Evolutionary conservation across 2,329 filamentous ascomycete genomes (phyloP).

Genomic region (Pyrenophora teres): DNA sequence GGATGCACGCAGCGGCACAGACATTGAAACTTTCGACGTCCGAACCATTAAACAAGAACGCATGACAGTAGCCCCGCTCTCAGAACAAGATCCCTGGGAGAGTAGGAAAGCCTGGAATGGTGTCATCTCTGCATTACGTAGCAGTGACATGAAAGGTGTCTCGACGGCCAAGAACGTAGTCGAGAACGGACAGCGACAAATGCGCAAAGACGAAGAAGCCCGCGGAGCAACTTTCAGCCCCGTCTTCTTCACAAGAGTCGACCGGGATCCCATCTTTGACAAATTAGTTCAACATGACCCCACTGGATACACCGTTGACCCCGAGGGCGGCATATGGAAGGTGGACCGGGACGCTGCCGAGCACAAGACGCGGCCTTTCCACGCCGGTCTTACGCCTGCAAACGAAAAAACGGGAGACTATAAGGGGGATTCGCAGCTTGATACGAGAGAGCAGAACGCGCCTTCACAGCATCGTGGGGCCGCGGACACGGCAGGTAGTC

Average conservation of each 20-base stretch:
- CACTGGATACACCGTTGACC: slow-evolving; percentile 31
- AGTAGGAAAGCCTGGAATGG: slow-evolving; percentile 51
- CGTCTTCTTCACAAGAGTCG: slow-evolving; percentile 49
- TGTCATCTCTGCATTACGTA: slow-evolving; percentile 47
- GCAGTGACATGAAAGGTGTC: slow-evolving; percentile 49
- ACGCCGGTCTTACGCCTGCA: slow-evolving; percentile 34
- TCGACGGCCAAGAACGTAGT: slow-evolving; percentile 38
- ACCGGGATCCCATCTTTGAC: slow-evolving; percentile 34
- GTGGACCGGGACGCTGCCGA: slow-evolving; percentile 29
- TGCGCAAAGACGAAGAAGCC: slow-evolving; percentile 48
- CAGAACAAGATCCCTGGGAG: slow-evolving; percentile 53
- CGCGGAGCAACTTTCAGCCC: slow-evolving; percentile 46
- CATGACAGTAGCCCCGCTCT: slow-evolving; percentile 34
- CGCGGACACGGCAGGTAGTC: too few relatives aligned
- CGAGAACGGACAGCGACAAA: slow-evolving; percentile 48
- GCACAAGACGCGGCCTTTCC: slow-evolving; percentile 35
- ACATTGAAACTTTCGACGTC: slow-evolving; percentile 47
- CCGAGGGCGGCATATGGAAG: slow-evolving; percentile 40
- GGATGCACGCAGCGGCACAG: slow-evolving; percentile 38
- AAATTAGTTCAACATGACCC: slow-evolving; percentile 25
- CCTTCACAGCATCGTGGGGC: neutral
- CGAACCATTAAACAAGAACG: slow-evolving; percentile 24
- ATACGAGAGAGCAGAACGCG: neutral
- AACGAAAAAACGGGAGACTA: slow-evolving; percentile 15
- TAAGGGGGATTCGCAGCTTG: neutral